Percentiles rank a stretch among this genome's conserved stretches.
Evolutionary conservation across 2,329 filamentous ascomycete species (phyloP).

Genomic region (Aspergillus flavus): DNA sequence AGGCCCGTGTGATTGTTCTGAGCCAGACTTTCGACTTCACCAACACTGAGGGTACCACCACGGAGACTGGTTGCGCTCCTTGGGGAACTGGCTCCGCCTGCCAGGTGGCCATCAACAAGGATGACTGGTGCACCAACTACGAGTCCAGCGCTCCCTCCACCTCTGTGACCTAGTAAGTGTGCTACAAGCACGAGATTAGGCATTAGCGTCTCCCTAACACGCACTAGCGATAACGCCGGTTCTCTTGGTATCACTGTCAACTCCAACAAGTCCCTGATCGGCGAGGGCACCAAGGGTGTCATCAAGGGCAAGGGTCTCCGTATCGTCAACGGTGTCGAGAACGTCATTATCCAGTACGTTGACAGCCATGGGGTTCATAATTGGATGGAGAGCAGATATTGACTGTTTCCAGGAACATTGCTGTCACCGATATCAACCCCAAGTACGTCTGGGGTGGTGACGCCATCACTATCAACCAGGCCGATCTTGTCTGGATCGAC

Average conservation of each 20-base stretch:
- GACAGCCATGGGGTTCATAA: constrained; percentile 51
- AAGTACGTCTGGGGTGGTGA: constrained; percentile 63
- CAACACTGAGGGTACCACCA: constrained; percentile 41
- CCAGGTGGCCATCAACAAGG: constrained; percentile 63
- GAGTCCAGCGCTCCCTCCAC: constrained; percentile 53
- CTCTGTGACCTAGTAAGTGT: constrained; percentile 36
- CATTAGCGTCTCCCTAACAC: not conserved
- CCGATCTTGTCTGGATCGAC: constrained; percentile 52
- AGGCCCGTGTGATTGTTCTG: constrained; percentile 59
- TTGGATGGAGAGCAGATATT: not conserved
- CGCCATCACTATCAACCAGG: constrained; percentile 55
- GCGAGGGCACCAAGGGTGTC: constrained; percentile 55
- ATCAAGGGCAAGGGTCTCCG: constrained; percentile 62
- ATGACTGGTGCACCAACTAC: constrained; percentile 63
- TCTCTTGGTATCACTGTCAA: constrained; percentile 54
- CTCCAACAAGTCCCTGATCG: constrained; percentile 62
- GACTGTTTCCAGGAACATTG: constrained; percentile 45
- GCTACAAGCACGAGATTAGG: not conserved
- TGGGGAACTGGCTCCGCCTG: constrained; percentile 57
- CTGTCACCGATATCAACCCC: constrained; percentile 59
- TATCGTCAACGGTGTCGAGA: constrained; percentile 50
- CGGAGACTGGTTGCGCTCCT: constrained; percentile 59
- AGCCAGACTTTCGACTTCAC: constrained; percentile 25
- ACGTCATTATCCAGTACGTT: constrained; percentile 59
- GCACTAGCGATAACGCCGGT: constrained; percentile 54